phyloP scores from a whole-genome alignment of 2,329 filamentous ascomycete species.

The Amauroascus niger region DNA sequence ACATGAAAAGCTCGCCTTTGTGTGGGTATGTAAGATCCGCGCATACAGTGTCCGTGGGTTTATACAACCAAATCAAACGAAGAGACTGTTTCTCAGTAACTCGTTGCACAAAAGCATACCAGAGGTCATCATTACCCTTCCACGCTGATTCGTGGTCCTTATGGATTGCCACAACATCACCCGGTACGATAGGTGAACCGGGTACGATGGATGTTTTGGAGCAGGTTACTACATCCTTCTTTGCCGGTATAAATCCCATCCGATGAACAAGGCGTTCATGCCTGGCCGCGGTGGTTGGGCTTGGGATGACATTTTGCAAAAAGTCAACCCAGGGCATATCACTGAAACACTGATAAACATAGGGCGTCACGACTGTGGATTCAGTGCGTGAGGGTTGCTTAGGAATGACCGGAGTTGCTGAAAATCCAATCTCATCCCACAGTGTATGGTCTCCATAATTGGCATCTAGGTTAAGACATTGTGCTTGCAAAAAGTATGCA shows the following conservation, averaged over 20 bases:
- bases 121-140: slow-evolving; percentile 46
- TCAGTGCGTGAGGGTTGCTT: slow-evolving; percentile 13
- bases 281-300: slow-evolving; percentile 35
- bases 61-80: slow-evolving; percentile 65
- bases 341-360: slow-evolving; percentile 55
- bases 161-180: slow-evolving; percentile 43
- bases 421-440: slow-evolving; percentile 44
- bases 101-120: slow-evolving; percentile 61
- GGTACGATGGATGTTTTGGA: slow-evolving; percentile 23
- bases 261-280: not conserved
- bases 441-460: slow-evolving; percentile 36
- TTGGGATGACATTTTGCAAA: slow-evolving; percentile 23
- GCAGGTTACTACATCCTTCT: slow-evolving; percentile 27
- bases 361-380: slow-evolving; percentile 60
- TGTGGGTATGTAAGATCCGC: slow-evolving; percentile 58
- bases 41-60: slow-evolving; percentile 60
- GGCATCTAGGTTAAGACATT: slow-evolving; percentile 46
- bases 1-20: slow-evolving; percentile 64
- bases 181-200: slow-evolving; percentile 37
- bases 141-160: slow-evolving; percentile 47
- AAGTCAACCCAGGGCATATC: slow-evolving; percentile 48
- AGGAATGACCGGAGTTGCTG: slow-evolving; percentile 26
- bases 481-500: slow-evolving; percentile 55
- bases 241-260: slow-evolving; percentile 1
- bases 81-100: slow-evolving; percentile 43